Evolutionary conservation across 2,329 filamentous ascomycete species (phyloP).

Genomic region (Aureobasidium zeae): DNA sequence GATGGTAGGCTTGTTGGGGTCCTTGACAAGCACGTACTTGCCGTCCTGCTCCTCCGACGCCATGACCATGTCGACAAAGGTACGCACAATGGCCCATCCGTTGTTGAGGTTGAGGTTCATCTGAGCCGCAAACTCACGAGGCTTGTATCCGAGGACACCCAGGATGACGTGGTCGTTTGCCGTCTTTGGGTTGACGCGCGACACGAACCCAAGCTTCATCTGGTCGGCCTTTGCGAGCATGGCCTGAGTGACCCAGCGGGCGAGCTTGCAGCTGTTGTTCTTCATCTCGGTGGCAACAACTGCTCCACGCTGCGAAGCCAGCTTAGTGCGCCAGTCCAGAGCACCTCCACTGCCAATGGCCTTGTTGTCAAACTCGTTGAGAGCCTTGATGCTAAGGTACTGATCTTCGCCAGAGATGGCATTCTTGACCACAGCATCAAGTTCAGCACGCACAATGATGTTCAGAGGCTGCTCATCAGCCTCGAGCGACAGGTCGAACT

Average conservation of each 20-base stretch:
- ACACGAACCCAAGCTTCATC: slow-evolving; percentile 99
- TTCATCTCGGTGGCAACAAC: slow-evolving; percentile 99
- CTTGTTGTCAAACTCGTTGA: slow-evolving; percentile 99
- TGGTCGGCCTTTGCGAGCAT: slow-evolving; percentile 95
- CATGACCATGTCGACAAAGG: slow-evolving; percentile 89
- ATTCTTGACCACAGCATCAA: slow-evolving; percentile 95
- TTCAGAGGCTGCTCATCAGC: slow-evolving; percentile 86
- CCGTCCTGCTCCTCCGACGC: slow-evolving; percentile 50
- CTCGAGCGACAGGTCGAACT: slow-evolving; percentile 89
- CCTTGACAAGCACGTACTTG: slow-evolving; percentile 73
- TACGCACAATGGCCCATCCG: slow-evolving; percentile 97
- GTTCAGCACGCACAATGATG: slow-evolving; percentile 85
- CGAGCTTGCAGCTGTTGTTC: slow-evolving; percentile 99
- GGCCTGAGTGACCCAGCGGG: slow-evolving; percentile 92
- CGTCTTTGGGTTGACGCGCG: slow-evolving; percentile 81
- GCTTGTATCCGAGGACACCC: slow-evolving; percentile 95
- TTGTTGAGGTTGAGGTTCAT: slow-evolving; percentile 98
- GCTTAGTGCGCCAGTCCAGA: slow-evolving; percentile 93
- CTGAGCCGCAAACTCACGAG: slow-evolving; percentile 88
- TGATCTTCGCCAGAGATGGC: slow-evolving; percentile 86
- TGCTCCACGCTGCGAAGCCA: slow-evolving; percentile 87
- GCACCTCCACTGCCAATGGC: slow-evolving; percentile 90
- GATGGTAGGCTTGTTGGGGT: slow-evolving; percentile 94
- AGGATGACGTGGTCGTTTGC: slow-evolving; percentile 92
- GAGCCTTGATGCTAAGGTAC: slow-evolving; percentile 81